A percentile compares a stretch with the other conserved stretches of the same genome.
Evolutionary conservation across 306 rosid species (phyloP).

Genomic region (Castanea mollissima): DNA sequence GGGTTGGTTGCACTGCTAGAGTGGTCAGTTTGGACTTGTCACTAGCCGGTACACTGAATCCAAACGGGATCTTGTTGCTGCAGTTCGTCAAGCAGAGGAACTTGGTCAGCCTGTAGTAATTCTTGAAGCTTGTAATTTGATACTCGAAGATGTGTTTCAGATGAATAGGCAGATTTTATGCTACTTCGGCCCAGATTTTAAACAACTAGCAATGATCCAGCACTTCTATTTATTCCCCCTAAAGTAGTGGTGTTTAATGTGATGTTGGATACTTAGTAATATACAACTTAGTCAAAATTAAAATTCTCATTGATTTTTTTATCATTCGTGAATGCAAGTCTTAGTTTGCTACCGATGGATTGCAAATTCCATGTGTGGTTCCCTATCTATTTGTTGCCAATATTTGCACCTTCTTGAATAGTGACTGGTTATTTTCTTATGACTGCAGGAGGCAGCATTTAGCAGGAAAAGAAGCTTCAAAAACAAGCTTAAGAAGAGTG

Average conservation of each 20-base stretch:
- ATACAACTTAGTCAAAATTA: not conserved
- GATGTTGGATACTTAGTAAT: not conserved
- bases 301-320: not conserved
- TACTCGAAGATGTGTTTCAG: not conserved
- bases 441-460: constrained; percentile 78
- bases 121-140: constrained; percentile 5
- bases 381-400: constrained; percentile 1
- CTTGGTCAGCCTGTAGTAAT: constrained; percentile 77
- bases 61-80: constrained; percentile 75
- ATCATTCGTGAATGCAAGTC: not conserved
- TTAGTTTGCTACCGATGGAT: not conserved
- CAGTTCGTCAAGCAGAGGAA: constrained; percentile 75
- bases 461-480: constrained; percentile 97
- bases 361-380: constrained; percentile 2
- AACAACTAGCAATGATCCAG: not conserved
- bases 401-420: not conserved
- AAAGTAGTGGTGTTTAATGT: not conserved
- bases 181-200: not conserved
- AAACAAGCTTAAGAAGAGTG: constrained; percentile 77
- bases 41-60: constrained; percentile 78
- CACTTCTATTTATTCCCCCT: not conserved
- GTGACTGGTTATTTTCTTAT: constrained; percentile 23
- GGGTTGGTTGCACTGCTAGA: constrained; percentile 93
- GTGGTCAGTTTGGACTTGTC: constrained; percentile 85
- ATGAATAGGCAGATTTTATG: constrained; percentile 4